phyloP scores from a whole-genome alignment of 306 rosid genomes.

The Benincasa hispida region DNA sequence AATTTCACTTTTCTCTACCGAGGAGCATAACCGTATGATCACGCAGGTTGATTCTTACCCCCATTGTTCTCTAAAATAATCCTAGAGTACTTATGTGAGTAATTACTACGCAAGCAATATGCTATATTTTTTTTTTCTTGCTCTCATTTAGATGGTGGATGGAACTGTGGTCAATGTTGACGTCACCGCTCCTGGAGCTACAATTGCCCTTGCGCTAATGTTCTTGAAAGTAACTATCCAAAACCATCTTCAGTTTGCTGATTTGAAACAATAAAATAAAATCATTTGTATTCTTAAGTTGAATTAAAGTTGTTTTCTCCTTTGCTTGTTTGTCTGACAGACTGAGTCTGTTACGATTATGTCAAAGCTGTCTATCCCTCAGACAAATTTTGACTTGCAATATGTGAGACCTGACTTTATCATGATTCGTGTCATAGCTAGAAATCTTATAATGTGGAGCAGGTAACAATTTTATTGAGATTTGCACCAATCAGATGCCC shows the following conservation, averaged over 20 bases:
- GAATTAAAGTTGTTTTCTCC: constrained; percentile 13
- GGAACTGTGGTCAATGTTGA: constrained; percentile 76
- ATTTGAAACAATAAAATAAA: constrained; percentile 10
- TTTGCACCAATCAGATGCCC: constrained; percentile 11
- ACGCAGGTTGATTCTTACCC: constrained; percentile 41
- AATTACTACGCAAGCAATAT: background rate
- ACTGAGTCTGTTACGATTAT: constrained; percentile 82
- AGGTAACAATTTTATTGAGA: constrained; percentile 37
- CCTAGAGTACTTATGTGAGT: background rate
- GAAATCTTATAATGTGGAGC: constrained; percentile 94
- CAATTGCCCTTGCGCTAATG: constrained; percentile 85
- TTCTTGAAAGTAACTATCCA: constrained; percentile 57
- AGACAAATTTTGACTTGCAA: constrained; percentile 74
- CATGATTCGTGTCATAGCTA: constrained; percentile 92
- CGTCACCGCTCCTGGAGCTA: constrained; percentile 96
- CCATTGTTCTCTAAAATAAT: background rate
- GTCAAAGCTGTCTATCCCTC: constrained; percentile 75
- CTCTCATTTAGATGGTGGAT: constrained; percentile 63
- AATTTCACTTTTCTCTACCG: constrained; percentile 42
- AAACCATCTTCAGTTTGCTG: constrained; percentile 11
- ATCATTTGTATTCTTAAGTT: background rate
- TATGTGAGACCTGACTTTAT: constrained; percentile 97
- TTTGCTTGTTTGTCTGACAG: constrained; percentile 33
- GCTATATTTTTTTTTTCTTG: background rate
- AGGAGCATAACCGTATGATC: constrained; percentile 54